phyloP scores from a whole-genome alignment of 768 basidiomycete genomes.

The Lactarius quietus region DNA sequence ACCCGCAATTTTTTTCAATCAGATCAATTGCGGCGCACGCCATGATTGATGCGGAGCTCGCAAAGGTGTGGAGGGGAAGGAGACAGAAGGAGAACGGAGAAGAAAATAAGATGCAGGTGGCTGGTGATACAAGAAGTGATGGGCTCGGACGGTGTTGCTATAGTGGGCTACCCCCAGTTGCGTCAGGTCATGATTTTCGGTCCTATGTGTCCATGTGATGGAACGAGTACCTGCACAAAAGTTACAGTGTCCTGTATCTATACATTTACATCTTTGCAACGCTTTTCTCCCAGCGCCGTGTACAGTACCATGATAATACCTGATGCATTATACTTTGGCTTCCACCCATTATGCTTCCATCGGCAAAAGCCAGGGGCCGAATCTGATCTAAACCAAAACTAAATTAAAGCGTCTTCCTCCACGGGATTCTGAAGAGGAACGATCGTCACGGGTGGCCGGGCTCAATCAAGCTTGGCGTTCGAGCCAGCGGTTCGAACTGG shows the following conservation, averaged over 20 bases:
- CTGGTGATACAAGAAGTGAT: background rate
- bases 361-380: background rate
- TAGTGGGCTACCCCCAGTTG: background rate
- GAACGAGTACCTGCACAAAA: background rate
- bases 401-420: background rate
- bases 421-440: constrained; percentile 1
- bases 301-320: background rate
- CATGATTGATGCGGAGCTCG: background rate
- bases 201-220: background rate
- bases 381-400: background rate
- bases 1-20: background rate
- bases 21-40: background rate
- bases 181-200: background rate
- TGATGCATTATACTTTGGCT: background rate
- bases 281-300: background rate
- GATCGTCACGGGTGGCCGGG: background rate
- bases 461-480: background rate
- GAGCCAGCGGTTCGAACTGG: background rate
- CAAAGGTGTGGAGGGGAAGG: background rate
- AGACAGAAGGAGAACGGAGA: background rate
- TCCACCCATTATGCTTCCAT: background rate
- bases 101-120: background rate
- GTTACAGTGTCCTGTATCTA: background rate
- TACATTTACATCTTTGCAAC: background rate
- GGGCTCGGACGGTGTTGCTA: too few species aligned